Conservation (phyloP, 2,329 filamentous ascomycete species). For the Trichophyton mentagrophytes region DNA sequence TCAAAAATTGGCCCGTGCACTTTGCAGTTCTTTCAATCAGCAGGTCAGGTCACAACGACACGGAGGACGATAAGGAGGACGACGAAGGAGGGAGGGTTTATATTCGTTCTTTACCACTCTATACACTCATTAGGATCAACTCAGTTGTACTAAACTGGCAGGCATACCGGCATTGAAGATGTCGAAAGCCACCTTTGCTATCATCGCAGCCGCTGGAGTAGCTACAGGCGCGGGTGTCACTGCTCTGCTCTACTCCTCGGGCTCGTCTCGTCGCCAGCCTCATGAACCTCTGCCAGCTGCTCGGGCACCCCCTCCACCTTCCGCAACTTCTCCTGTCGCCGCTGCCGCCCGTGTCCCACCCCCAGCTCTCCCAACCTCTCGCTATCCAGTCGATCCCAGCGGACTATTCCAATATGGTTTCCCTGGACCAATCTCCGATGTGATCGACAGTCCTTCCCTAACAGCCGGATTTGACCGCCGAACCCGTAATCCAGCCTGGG, state of each 20-base stretch:
- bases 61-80: neutral
- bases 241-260: slow-evolving; percentile 51
- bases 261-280: slow-evolving; percentile 39
- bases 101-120: neutral
- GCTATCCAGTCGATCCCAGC: slow-evolving; percentile 52
- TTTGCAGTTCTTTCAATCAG: neutral
- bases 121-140: neutral
- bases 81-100: neutral
- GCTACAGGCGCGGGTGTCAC: slow-evolving; percentile 65
- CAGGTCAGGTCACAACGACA: neutral
- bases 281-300: slow-evolving; percentile 24
- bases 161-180: slow-evolving; percentile 35
- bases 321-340: slow-evolving; percentile 15
- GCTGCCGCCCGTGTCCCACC: slow-evolving; percentile 21
- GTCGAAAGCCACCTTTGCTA: slow-evolving; percentile 65
- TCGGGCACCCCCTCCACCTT: slow-evolving; percentile 18
- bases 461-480: slow-evolving; percentile 84
- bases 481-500: slow-evolving; percentile 86
- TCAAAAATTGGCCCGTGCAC: neutral
- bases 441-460: slow-evolving; percentile 62
- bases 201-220: slow-evolving; percentile 63
- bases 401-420: slow-evolving; percentile 81
- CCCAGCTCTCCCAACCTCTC: slow-evolving; percentile 23
- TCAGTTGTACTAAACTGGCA: neutral
- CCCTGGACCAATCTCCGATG: slow-evolving; percentile 76